phyloP scores from a whole-genome alignment of 306 rosid genomes.

The Dryas drummondii region DNA sequence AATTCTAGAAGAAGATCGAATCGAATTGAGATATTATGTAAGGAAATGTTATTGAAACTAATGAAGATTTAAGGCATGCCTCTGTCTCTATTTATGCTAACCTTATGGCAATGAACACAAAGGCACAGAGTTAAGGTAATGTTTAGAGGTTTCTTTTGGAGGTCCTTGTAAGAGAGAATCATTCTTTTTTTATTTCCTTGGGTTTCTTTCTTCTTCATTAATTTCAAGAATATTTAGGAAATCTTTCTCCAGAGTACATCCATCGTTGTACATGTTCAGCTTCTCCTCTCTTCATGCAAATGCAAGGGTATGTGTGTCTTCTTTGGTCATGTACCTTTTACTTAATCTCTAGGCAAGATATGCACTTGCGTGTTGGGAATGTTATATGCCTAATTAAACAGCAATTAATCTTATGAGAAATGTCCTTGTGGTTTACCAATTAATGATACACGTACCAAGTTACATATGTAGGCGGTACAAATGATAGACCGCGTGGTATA shows the following conservation, averaged over 20 bases:
- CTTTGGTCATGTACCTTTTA: background rate
- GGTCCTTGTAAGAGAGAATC: conserved; percentile 2
- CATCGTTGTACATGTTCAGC: background rate
- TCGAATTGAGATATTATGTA: background rate
- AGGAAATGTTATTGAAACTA: too few species aligned
- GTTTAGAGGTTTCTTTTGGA: background rate
- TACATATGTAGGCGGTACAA: too few species aligned
- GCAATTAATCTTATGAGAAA: too few species aligned
- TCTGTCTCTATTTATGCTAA: background rate
- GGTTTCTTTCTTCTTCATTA: background rate
- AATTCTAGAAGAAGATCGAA: background rate
- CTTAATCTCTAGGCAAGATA: background rate
- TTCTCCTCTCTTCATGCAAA: background rate
- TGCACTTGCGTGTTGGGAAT: background rate
- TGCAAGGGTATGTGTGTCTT: too few species aligned
- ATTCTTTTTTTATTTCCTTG: conserved; percentile 7
- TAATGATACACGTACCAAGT: too few species aligned
- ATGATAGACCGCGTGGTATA: too few species aligned
- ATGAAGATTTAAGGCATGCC: background rate
- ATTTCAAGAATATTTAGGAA: background rate
- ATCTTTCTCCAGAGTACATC: background rate
- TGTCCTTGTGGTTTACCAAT: too few species aligned
- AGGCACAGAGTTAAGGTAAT: background rate
- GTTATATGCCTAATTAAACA: background rate
- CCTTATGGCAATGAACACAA: background rate